A percentile compares a stretch with the other conserved stretches of the same genome.
Conservation (phyloP, 768 basidiomycete genomes). For the Krasilnikovozyma curviuscula region DNA sequence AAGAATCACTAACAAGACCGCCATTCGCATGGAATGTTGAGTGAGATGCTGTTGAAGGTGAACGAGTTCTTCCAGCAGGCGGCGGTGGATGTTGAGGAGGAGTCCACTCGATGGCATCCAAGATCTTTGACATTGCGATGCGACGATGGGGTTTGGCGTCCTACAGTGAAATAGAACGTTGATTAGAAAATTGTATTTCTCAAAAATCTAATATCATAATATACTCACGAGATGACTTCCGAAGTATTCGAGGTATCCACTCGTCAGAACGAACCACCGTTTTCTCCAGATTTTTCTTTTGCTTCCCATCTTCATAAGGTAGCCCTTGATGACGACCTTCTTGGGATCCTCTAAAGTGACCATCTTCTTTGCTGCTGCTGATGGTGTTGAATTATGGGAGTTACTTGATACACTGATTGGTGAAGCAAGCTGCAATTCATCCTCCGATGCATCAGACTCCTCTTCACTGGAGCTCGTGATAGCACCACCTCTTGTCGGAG, state of each 20-base stretch:
- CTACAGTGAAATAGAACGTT: conserved; percentile 32
- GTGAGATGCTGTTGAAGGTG: background rate
- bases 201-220: too few species aligned
- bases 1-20: background rate
- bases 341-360: conserved; percentile 34
- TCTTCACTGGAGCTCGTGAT: conserved; percentile 6
- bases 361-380: background rate
- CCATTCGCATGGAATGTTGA: background rate
- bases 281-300: conserved; percentile 91
- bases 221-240: conserved; percentile 80
- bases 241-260: conserved; percentile 68
- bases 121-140: conserved; percentile 62
- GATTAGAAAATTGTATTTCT: too few species aligned
- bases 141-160: conserved; percentile 74
- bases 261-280: conserved; percentile 86
- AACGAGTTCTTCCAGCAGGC: background rate
- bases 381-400: too few species aligned
- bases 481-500: conserved; percentile 2
- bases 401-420: too few species aligned
- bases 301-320: conserved; percentile 88
- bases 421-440: too few species aligned
- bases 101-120: conserved; percentile 68
- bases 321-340: conserved; percentile 72
- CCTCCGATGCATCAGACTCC: background rate
- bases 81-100: conserved; percentile 12